Evolutionary conservation across 2,329 filamentous ascomycete genomes (phyloP), one percentile per base, ranked within the genome.

Genomic region (Fusarium fracticaudum): DNA sequence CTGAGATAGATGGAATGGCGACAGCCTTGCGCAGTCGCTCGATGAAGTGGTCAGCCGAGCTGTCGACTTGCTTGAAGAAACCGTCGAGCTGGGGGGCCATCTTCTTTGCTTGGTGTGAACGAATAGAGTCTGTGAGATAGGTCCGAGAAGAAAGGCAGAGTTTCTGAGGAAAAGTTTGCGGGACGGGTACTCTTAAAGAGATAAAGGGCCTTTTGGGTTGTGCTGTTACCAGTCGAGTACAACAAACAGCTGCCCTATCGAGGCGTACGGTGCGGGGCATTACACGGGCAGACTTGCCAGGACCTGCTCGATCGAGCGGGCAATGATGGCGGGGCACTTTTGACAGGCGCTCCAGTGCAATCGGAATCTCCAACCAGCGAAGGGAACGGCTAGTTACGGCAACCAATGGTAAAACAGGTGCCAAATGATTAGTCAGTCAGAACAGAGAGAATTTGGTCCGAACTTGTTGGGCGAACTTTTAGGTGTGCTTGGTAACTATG

Each of bases 1-100:
- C 94, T 40, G 96, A 98, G 82, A 99, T 89, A 73, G 96, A 99
- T 26, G 96, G 96, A 79, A 99, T 99, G 60, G 95, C 96, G 69
- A 99, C 96, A 62, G 96, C 96, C 84, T 95, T 91, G 80, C 94
- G 90, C 69, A 99, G 91, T 78, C 96, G 92, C 79, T 97, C 93
- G 84, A 98, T 97, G 86, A 98, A 98, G 81, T 90, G 87, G 76
- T 91, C 90, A 58, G 94, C 89, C 79, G 95, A 88, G 81, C 85
- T 86, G 84, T 98, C 95, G 79, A 98, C 94, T 89, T 98, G 91
- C 85, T 94, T 91, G 88, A 98, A 98, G 88, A 93, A 98, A 74
- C 92, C 89, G 83, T 98, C 94, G 77, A 99, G 91, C 83, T 97
- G 91, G 71, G 95, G 94, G 65, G 94, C 94, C 94, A 98, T 98